Base-by-base conservation (phyloP, 108 stramenopile genomes). In the Cyclostephanos tholiformis region DNA sequence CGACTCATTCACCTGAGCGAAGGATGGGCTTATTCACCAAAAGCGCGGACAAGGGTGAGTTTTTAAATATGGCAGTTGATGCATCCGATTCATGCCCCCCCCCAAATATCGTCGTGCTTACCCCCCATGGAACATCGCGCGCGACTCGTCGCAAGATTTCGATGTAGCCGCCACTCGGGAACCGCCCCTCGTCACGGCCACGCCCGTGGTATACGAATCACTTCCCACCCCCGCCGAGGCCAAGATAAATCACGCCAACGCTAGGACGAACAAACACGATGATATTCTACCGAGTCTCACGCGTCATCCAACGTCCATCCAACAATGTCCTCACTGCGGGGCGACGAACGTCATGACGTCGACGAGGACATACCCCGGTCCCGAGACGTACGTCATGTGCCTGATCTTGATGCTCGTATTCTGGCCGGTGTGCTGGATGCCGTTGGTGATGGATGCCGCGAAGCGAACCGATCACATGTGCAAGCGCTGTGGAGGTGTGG, bases 361-460 rank as follows among this genome's bases (percentile, higher is more conserved):
- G 0, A 70, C 69, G 0, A 56, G 39, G 2, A 77, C 76, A 2
- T 70, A 77, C 38, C 76, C 76, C 0, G 22, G 32, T 12, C 51
- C 9, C 17, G 67, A 56, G 41, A 76, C 75, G 16, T 76, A 60
- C 62, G 7, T 57, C 23, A 25, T 58, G 22, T 52, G 49, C 46
- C 27, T 43, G 30, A 7, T 55, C 20, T 30, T 69, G 20, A 55
- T 76, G 16, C 29, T 69, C 11, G 49, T 76, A 25, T 76, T 76
- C 27, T 76, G 75, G 75, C 75, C 75, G 9, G 62, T 36, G 25
- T 76, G 75, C 60, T 76, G 75, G 75, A 48, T 76, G 0, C 75
- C 75, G 17, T 76, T 76, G 67, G 75, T 76, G 16, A 39, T 49
- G 6, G 75, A 76, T 69, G 17, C 51, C 13, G 67, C 61, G 44